Evolutionary conservation across 495 filamentous ascomycete genomes (phyloP), one percentile per base, ranked within the genome.

Genomic region (Talaromyces liani): DNA sequence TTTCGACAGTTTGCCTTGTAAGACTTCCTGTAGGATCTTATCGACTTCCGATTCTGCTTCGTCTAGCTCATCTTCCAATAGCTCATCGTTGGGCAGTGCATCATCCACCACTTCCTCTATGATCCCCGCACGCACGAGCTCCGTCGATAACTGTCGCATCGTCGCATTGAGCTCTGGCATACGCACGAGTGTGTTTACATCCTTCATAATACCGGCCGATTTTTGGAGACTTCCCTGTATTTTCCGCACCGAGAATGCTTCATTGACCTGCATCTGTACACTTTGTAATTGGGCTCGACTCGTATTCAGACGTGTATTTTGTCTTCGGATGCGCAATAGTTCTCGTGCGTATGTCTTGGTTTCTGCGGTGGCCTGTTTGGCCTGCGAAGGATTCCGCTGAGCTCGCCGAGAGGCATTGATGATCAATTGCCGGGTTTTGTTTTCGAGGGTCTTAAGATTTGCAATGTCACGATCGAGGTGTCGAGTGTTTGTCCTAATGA

Each of bases 31-130:
- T 22, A 98, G 76, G 18, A 97, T 87, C 81, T 94, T 95, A 65
- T 97, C 94, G 16, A 97, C 91, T 78, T 98, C 93, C 33, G 80
- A 80, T 67, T 97, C 92, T 4, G 88, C 92, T 78, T 96, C 93
- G n/a, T 87, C 86, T 41, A 92, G 88, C 72, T 94, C 92, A 18
- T 89, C 91, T 65, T 93, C 90, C 22, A 86, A 71, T 36, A 89
- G 63, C 61, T 86, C 80, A 47, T 85, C 83, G 68, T 88, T 85
- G n/a, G 91, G 91, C 66, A 97, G 74, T 47, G 81, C 85, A 71
- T 98, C 94, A 49, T 85, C 88, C 12, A 96, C 87, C 88, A 97
- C 97, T 79, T 98, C 94, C 77, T 98, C 94, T 64, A 98, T 97
- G 65, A 98, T 93, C 3, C 95, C 94, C 2, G 94, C 93, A 75